Evolutionary conservation across 768 basidiomycete genomes (phyloP), one percentile per base, ranked within the genome.

Genomic region (Pleurotus platypus): DNA sequence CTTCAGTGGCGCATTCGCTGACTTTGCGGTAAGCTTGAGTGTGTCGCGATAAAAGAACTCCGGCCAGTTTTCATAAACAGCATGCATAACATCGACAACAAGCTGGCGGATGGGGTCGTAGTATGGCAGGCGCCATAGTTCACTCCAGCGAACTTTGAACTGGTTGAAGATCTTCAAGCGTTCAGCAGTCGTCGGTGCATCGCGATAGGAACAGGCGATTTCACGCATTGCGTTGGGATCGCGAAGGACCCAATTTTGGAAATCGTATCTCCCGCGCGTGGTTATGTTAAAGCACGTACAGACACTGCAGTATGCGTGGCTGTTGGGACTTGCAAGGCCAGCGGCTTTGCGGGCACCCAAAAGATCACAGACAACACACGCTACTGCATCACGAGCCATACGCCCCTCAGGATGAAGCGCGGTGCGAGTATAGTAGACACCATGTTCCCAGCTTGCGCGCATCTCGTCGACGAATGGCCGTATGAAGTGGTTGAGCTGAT

Each of bases 41-140:
- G 30, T 35, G 30, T 35, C 30, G 30, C 30, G 9, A 35, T 35
- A 35, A 35, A 35, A 35, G 30, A 35, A 35, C 30, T 35, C 30
- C 1, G 30, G 30, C 30, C 30, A 35, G 1, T 66, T 66, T 39
- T 66, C 65, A 15, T 67, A 64, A 0, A 76, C 46, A 18, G 65
- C 67, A 55, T 77, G 76, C 74, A 76, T 75, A 2, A 62, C 55
- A 57, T 76, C 74, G 39, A 76, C 57, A 12, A 73, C 64, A 5
- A 65, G 54, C 59, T 65, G 70, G 0, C 55, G 55, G 11, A 65
- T 61, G 1, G 70, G 71, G 47, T 76, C 64, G 72, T 72, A 77
- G 58, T 77, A 77, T 1, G 64, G 60, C 0, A 78, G 63, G 0
- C 67, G 57, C 56, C 71, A 65, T 1, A 74, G 27, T 53, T 67